Evolutionary conservation across 2,329 filamentous ascomycete species (phyloP).

Genomic region (Knufia fluminis): DNA sequence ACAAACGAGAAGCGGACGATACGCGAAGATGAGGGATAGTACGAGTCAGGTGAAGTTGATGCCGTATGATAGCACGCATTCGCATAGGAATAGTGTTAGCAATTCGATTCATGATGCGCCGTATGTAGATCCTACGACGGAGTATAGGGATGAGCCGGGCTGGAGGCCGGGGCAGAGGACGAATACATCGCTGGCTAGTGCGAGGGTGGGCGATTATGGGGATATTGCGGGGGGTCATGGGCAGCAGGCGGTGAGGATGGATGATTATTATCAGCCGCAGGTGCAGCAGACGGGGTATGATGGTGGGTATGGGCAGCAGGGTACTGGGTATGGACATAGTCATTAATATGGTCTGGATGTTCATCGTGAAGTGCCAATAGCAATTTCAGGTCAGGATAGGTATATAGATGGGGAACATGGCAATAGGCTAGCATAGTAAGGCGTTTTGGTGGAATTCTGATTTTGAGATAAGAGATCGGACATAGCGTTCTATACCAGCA

Average conservation of each 20-base stretch:
- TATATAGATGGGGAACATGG: no score
- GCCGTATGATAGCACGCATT: conserved; percentile 3
- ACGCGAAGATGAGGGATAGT: conserved; percentile 39
- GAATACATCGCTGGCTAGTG: conserved; percentile 1
- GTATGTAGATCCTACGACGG: neutral
- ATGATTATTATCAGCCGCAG: neutral
- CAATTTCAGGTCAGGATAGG: no score
- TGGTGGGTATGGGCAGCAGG: neutral
- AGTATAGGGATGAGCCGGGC: conserved; percentile 8
- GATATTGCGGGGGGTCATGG: neutral
- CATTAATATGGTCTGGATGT: neutral
- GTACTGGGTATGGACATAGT: neutral
- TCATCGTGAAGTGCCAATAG: no score
- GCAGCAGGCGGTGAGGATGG: neutral
- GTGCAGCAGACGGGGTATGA: neutral
- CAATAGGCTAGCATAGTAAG: no score
- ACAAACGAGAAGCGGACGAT: conserved; percentile 38
- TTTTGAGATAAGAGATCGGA: no score
- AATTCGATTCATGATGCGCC: neutral
- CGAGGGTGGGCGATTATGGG: conserved; percentile 6
- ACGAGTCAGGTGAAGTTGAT: conserved; percentile 29
- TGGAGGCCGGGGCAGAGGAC: conserved; percentile 8
- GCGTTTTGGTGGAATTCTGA: no score
- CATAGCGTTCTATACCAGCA: no score
- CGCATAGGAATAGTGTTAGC: neutral